phyloP scores from a whole-genome alignment of 306 rosid genomes.

The Oxytropis ochrocephala region DNA sequence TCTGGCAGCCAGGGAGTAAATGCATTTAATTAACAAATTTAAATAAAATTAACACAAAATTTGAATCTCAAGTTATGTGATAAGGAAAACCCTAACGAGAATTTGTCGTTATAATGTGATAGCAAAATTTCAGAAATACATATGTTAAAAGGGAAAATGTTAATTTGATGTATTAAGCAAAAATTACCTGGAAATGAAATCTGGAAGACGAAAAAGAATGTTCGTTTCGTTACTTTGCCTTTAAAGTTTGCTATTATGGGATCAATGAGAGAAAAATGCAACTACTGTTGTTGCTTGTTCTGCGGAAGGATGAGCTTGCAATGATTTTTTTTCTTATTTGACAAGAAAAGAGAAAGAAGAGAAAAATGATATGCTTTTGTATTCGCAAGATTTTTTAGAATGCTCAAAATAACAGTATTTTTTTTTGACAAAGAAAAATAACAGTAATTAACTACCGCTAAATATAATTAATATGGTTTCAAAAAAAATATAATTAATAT shows the following conservation, averaged over 20 bases:
- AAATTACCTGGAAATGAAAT: constrained; percentile 39
- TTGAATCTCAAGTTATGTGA: constrained; percentile 11
- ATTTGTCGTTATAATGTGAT: neutral
- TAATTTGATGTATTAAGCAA: constrained; percentile 12
- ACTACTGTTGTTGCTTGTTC: constrained; percentile 18
- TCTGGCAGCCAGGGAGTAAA: constrained; percentile 20
- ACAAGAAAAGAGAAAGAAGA: neutral
- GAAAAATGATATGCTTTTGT: neutral
- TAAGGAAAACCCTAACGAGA: constrained; percentile 1
- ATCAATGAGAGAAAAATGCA: constrained; percentile 9
- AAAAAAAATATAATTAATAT: too few relatives aligned
- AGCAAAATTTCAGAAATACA: neutral
- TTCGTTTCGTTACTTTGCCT: neutral
- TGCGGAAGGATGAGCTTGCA: constrained; percentile 31
- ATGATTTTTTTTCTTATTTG: neutral
- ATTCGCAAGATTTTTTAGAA: neutral
- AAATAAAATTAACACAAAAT: neutral
- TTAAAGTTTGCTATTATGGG: neutral
- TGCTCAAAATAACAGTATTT: constrained; percentile 5
- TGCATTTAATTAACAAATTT: neutral
- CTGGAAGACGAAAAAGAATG: neutral
- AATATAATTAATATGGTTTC: too few relatives aligned
- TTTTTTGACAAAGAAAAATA: too few relatives aligned
- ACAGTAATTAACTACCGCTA: neutral
- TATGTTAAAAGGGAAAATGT: neutral